Evolutionary conservation across 2,329 filamentous ascomycete species (phyloP).

Genomic region (Fusarium secorum): DNA sequence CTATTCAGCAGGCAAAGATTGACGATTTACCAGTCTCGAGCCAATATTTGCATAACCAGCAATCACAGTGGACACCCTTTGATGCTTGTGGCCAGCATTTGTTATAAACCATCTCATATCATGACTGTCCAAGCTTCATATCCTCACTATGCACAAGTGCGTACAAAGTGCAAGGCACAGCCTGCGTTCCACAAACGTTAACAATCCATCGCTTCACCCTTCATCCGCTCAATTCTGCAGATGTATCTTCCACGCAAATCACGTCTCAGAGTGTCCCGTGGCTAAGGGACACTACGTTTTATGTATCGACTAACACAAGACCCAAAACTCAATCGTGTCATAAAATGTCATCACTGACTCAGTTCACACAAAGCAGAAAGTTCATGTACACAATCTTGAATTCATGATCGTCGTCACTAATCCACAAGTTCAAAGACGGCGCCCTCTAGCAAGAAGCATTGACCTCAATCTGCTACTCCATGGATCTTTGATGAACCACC

Average conservation of each 20-base stretch:
- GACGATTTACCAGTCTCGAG: constrained; percentile 4
- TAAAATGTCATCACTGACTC: constrained; percentile 7
- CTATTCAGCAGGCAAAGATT: constrained; percentile 2
- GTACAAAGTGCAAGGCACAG: neutral
- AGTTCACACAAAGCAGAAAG: neutral
- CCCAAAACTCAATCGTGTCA: constrained; percentile 23
- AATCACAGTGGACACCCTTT: neutral
- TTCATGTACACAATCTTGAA: neutral
- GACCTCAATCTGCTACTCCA: constrained; percentile 3
- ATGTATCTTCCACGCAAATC: constrained; percentile 31
- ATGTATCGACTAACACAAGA: constrained; percentile 15
- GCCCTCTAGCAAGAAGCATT: constrained; percentile 17
- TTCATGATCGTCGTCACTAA: constrained; percentile 5
- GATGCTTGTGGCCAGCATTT: neutral
- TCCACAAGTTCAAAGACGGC: neutral
- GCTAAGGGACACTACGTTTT: neutral
- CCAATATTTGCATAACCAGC: neutral
- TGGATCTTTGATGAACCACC: constrained; percentile 7
- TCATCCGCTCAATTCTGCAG: constrained; percentile 14
- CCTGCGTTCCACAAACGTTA: neutral
- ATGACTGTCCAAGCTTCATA: constrained; percentile 14
- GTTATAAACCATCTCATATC: neutral
- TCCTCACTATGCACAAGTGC: neutral
- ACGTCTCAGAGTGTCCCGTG: constrained; percentile 31
- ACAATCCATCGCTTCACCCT: constrained; percentile 4